phyloP scores from a whole-genome alignment of 192 early-diverging fungal genomes.

The Lobulomyces angularis region DNA sequence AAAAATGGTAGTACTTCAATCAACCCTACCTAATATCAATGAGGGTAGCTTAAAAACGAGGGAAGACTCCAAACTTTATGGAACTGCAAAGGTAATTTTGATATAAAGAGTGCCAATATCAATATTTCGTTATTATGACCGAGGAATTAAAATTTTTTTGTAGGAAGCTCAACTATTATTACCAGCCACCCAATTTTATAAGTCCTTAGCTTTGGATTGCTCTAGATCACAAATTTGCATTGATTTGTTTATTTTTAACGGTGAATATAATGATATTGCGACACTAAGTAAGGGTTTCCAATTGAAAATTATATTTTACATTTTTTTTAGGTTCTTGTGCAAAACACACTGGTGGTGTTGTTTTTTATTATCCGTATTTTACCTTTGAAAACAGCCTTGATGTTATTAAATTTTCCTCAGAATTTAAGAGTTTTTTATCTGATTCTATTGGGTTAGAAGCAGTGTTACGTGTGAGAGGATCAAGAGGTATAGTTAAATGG shows the following conservation, averaged over 20 bases:
- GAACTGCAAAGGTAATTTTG: conserved; percentile 74
- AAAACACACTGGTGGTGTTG: conserved; percentile 79
- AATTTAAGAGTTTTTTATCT: conserved; percentile 67
- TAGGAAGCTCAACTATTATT: conserved; percentile 71
- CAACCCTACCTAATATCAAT: conserved; percentile 67
- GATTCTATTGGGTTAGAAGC: conserved; percentile 78
- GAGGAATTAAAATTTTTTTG: too few relatives aligned
- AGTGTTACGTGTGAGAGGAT: conserved; percentile 82
- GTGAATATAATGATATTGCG: conserved; percentile 75
- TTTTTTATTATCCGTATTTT: conserved; percentile 82
- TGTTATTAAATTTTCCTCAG: conserved; percentile 66
- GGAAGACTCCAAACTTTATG: conserved; percentile 74
- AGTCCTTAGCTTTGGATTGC: conserved; percentile 80
- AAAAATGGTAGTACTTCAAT: conserved; percentile 75
- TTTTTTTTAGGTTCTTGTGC: conserved; percentile 44
- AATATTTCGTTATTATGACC: conserved; percentile 1
- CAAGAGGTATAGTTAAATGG: conserved; percentile 50
- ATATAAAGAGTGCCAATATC: too few relatives aligned
- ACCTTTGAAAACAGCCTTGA: conserved; percentile 70
- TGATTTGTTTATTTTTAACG: conserved; percentile 78
- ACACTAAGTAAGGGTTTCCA: conserved; percentile 78
- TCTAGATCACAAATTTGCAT: conserved; percentile 77
- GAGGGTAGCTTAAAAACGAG: conserved; percentile 70
- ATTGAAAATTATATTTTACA: too few relatives aligned
- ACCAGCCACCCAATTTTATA: conserved; percentile 77